A percentile compares a stretch with the other conserved stretches of the same genome.
Conservation (phyloP, 352 stramenopile species). For the Phytophthora sansomeana region DNA sequence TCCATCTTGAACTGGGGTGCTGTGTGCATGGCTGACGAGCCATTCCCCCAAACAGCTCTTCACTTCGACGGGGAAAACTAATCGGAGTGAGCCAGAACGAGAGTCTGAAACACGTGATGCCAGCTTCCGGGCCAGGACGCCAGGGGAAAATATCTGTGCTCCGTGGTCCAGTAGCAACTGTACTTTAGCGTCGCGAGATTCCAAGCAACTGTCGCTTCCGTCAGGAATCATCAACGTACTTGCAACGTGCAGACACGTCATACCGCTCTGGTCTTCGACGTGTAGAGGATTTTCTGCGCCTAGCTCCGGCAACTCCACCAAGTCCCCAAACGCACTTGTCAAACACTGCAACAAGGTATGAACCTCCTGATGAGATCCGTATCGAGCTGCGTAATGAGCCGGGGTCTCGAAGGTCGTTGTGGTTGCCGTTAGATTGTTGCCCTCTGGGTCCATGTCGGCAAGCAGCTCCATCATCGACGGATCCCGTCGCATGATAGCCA, state of each 20-base stretch:
- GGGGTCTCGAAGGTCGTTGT: conserved; percentile 6
- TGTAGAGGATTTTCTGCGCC: conserved; percentile 19
- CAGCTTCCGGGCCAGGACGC: background rate
- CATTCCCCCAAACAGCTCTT: background rate
- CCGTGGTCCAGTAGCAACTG: conserved; percentile 25
- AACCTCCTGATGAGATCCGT: conserved; percentile 17
- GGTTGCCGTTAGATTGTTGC: background rate
- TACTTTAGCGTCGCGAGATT: conserved; percentile 4
- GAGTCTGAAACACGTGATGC: background rate
- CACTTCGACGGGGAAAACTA: background rate
- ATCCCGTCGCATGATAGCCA: conserved; percentile 15
- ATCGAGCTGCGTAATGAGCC: conserved; percentile 23
- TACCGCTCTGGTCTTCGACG: background rate
- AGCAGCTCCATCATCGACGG: conserved; percentile 27
- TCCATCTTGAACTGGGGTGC: background rate
- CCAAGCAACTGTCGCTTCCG: background rate
- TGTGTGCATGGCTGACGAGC: background rate
- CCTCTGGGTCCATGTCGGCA: conserved; percentile 15
- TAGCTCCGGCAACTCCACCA: conserved; percentile 5
- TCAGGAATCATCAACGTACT: background rate
- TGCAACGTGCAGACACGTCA: conserved; percentile 13
- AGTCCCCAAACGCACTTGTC: conserved; percentile 1
- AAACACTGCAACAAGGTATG: conserved; percentile 19
- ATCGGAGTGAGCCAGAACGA: background rate
- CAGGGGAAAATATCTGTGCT: conserved; percentile 16